A percentile compares a stretch with the other conserved stretches of the same genome.
Conservation (phyloP, 257 asterid genomes). For the Petrea volubilis region DNA sequence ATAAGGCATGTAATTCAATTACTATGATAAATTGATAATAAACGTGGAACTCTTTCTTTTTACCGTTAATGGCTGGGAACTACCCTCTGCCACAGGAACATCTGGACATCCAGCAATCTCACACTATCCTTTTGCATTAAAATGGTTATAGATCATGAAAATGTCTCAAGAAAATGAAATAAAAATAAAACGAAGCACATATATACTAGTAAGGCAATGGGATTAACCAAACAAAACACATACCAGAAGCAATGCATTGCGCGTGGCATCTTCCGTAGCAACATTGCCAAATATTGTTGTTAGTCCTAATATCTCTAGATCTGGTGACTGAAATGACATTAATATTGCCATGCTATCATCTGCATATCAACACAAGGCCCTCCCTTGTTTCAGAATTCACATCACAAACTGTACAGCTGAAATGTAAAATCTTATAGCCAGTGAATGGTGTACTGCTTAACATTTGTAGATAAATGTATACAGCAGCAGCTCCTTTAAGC, state of each 20-base stretch:
- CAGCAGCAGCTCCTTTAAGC: neutral
- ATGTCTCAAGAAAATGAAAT: conserved; percentile 22
- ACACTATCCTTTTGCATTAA: conserved; percentile 95
- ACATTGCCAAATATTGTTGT: conserved; percentile 94
- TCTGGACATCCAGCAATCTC: conserved; percentile 95
- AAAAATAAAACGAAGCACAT: neutral
- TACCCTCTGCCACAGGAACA: conserved; percentile 92
- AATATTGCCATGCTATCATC: conserved; percentile 94
- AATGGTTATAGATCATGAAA: conserved; percentile 50
- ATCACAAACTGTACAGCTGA: too few species aligned
- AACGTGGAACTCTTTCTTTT: neutral
- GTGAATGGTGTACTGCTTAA: neutral
- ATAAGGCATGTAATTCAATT: neutral
- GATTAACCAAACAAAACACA: conserved; percentile 27
- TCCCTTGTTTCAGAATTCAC: conserved; percentile 1
- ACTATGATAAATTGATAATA: neutral
- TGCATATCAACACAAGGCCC: conserved; percentile 32
- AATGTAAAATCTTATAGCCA: neutral
- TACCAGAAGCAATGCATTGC: conserved; percentile 91
- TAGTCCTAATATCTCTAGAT: conserved; percentile 76
- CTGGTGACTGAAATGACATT: conserved; percentile 93
- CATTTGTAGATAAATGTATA: neutral
- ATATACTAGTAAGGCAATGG: conserved; percentile 8
- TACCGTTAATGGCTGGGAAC: conserved; percentile 85
- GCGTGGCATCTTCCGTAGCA: conserved; percentile 74